Percentiles rank a stretch among this genome's conserved stretches.
Evolutionary conservation across 1,139 yeast genomes (phyloP).

Genomic region (Pneumocystis canis): DNA sequence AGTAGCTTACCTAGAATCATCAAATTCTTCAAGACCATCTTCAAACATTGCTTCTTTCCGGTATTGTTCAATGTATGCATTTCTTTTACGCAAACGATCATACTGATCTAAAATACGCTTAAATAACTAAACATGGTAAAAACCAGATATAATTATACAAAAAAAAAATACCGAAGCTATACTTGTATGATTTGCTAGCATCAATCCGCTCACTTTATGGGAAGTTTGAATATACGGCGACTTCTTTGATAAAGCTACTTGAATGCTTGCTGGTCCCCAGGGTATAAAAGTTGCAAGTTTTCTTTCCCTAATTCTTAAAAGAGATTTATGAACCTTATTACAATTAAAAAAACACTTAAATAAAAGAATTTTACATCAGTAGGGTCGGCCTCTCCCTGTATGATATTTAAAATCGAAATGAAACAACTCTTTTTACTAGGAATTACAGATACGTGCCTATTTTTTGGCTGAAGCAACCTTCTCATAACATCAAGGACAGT

Average conservation of each 20-base stretch:
- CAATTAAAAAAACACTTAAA: neutral
- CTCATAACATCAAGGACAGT: slow-evolving; percentile 74
- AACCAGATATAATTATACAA: neutral
- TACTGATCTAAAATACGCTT: slow-evolving; percentile 58
- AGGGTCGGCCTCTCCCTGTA: slow-evolving; percentile 62
- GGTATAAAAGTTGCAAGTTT: slow-evolving; percentile 56
- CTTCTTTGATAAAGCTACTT: slow-evolving; percentile 59
- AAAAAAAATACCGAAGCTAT: slow-evolving; percentile 15
- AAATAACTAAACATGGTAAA: slow-evolving; percentile 29
- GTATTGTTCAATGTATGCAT: slow-evolving; percentile 76
- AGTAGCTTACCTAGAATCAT: slow-evolving; percentile 50
- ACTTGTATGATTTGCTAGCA: slow-evolving; percentile 19
- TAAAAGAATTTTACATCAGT: slow-evolving; percentile 33
- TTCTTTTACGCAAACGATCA: slow-evolving; percentile 62
- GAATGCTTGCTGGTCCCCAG: slow-evolving; percentile 72
- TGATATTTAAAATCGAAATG: slow-evolving; percentile 57
- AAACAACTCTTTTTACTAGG: slow-evolving; percentile 34
- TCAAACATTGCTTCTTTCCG: slow-evolving; percentile 40
- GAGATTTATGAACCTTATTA: slow-evolving; percentile 46
- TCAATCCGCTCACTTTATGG: slow-evolving; percentile 19
- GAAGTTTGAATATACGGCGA: slow-evolving; percentile 40
- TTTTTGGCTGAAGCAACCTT: slow-evolving; percentile 64
- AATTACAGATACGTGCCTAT: slow-evolving; percentile 52
- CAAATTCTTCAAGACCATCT: slow-evolving; percentile 58
- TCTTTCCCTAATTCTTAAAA: slow-evolving; percentile 62